Base-by-base conservation (phyloP, 1,284 basidiomycete species). In the Pholiota adiposa region DNA sequence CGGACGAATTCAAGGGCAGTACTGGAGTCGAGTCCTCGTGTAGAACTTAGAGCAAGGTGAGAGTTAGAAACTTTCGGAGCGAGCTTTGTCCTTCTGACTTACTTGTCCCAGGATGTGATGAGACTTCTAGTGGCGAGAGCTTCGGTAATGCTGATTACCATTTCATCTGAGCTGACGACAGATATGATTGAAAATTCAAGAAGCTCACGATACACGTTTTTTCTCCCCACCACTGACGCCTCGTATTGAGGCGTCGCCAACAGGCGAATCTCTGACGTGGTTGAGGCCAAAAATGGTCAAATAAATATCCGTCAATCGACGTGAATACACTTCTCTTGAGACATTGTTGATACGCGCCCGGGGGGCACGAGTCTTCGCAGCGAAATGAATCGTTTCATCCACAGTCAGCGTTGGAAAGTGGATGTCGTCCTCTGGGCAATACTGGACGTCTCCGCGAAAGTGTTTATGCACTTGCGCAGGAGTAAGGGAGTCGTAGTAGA, bases 201-300 rank as follows among this genome's bases (percentile, higher is more conserved):
- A n/a, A n/a, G n/a, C 79, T 64, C 86, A 87, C 1, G 85, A 87
- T 5, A 91, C 89, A 51, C 90, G 82, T 68, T 89, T 89, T 67
- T 85, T 85, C 74, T 93, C 89, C 12, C 94, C 94, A 18, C 93
- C 94, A 25, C 87, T 89, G 1, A 95, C 85, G 51, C 93, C 94
- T 5, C 91, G 79, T 2, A 94, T 78, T 4, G 84, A 81, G 3
- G 87, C 88, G 72, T 94, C 85, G 2, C 94, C 94, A 21, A 95
- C 90, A 0, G 78, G 78, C 0, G 85, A 87, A 36, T 83, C 73
- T 62, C 75, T 75, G 3, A 76, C 82, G 62, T 92, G 90, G 16
- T 78, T 77, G 54, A 96, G 77, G 6, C 92, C 90, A 67, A 94
- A 89, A 18, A 92, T 81, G 16, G 87, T 88, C 67, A 83, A 77